Base-by-base conservation (phyloP, 2,329 filamentous ascomycete species). In the Apiospora marii region DNA sequence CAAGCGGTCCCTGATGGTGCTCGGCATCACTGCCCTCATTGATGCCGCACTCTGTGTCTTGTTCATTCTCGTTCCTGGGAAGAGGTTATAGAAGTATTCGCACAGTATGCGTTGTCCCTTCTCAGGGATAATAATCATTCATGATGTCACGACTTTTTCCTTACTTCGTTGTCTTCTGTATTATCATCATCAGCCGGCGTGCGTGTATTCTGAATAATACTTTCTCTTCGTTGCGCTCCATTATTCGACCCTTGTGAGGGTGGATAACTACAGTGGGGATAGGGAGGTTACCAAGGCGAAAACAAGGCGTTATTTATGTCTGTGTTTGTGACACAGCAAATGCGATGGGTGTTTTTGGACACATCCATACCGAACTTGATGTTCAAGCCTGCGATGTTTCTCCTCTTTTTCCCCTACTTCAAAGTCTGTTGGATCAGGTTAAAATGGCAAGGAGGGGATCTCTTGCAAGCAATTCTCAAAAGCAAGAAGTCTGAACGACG, bases 31-130 rank as follows among this genome's bases (percentile, higher is more conserved):
- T 43, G 81, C 92, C 41, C 81, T 97, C 44, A 87, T 97, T 71
- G 94, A 96, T 75, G 91, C 94, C 4, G 94, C 91, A n/a, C 85
- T 98, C 19, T 94, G 94, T 78, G 89, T 96, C 72, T 86, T 99
- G 37, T 99, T 99, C 85, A 95, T 98, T 77, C 92, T 99, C 73
- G 96, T 99, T 5, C 96, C 96, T 1, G 96, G 96, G 71, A 97
- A 93, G 81, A 87, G 93, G 74, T 87, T 97, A 64, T 96, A 81
- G 85, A 74, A 14, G 67, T 69, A 27, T 64, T 30, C 14, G 41
- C 24, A 14, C 67, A 48, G 8, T 8, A 5, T 30, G 41, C 14
- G 2, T 44, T 7, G 27, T 48, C 27, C 22, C 58, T 41, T 22
- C 37, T 41, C 37, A 44, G 24, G 67, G 67, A 46, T 14, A 53